Conservation (phyloP, 106 monocot species). For the Dioscorea dumetorum region DNA sequence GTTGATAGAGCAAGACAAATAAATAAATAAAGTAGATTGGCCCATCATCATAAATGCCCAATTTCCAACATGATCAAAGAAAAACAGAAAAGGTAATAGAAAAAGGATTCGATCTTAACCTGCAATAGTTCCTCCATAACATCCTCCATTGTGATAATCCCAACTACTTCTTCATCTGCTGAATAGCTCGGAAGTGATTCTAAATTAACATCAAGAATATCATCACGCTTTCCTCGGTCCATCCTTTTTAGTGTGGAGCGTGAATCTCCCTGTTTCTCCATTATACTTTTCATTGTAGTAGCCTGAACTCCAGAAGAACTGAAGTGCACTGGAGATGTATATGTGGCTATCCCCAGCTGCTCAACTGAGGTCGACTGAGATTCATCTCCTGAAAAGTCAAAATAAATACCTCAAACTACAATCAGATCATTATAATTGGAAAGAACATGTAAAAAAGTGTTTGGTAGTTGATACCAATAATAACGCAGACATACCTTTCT, state of each 20-base stretch:
- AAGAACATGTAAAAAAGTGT: no score
- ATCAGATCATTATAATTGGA: no score
- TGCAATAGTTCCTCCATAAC: slow-evolving; percentile 98
- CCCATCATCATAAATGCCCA: background rate
- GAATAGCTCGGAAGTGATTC: slow-evolving; percentile 83
- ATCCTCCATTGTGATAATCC: slow-evolving; percentile 99
- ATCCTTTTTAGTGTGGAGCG: slow-evolving; percentile 53
- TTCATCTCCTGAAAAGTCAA: slow-evolving; percentile 43
- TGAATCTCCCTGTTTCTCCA: slow-evolving; percentile 40
- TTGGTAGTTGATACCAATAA: no score
- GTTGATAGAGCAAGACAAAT: no score
- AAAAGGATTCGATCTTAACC: slow-evolving; percentile 23
- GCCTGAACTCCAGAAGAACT: slow-evolving; percentile 28
- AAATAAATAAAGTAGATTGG: no score
- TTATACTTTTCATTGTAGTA: slow-evolving; percentile 29
- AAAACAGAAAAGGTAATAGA: background rate
- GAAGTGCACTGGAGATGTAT: slow-evolving; percentile 24
- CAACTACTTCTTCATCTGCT: slow-evolving; percentile 80
- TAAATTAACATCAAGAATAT: slow-evolving; percentile 76
- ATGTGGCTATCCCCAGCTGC: slow-evolving; percentile 22
- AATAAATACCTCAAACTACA: slow-evolving; percentile 1
- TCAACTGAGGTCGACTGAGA: slow-evolving; percentile 29
- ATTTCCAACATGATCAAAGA: background rate
- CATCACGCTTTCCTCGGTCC: slow-evolving; percentile 54
- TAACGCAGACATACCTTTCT: background rate